Evolutionary conservation across 2,329 filamentous ascomycete genomes (phyloP), one percentile per base, ranked within the genome.

Genomic region (Colletotrichum theobromicola): DNA sequence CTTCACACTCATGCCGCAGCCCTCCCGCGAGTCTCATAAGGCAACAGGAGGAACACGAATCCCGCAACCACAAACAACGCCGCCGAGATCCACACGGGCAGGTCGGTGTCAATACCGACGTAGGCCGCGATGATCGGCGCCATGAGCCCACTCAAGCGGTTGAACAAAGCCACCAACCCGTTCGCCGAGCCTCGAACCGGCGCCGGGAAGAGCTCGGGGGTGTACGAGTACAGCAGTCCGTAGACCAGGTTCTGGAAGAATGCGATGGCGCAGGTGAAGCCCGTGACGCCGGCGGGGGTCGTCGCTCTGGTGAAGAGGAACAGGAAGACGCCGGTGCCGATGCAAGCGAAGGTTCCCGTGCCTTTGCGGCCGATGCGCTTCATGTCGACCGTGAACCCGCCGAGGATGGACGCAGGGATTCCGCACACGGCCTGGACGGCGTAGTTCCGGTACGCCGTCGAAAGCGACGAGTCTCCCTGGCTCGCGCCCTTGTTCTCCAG

Each of bases 261-360:
- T 3, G 77, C 76, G 37, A 79, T 77, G 15, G 74, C 78, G 63
- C 78, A 78, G 2, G 75, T 72, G 65, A 78, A 78, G 13, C 77
- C 77, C 12, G 77, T 62, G 1, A 79, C 74, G 8, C 66, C 75
- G 13, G 77, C 76, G 2, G 30, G 62, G 2, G 21, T 63, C 4
- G 71, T 61, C 28, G 81, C 10, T 76, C 80, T 15, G 80, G 82
- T 70, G 81, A 83, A 77, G 1, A 77, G 71, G 28, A 79, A 79
- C 26, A 79, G 46, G 21, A 79, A 79, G 6, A 76, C 75, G 4
- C 78, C 77, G 0, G 78, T 79, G 4, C 74, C 62, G 2, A 79
- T 21, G 57, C 77, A 77, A 3, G 77, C 76, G 2, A 78, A 37
- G 2, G 75, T 77, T 0, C 76, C 78, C 5, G 74, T 78, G 28